phyloP scores from a whole-genome alignment of 345 rosid genomes.

The Hypericum androsaemum region DNA sequence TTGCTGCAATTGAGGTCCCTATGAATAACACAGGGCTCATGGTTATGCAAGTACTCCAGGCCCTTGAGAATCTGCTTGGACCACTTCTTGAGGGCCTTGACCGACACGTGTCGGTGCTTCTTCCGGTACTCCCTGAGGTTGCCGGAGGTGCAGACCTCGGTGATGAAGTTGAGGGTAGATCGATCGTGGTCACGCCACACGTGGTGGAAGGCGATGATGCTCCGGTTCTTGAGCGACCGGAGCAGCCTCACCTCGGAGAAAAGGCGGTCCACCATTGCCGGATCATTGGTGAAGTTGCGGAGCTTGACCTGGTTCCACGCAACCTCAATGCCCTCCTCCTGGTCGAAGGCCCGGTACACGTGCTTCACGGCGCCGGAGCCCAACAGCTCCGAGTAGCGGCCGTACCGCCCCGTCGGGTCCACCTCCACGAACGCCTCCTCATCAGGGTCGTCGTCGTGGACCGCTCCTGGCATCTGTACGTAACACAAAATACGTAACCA shows the following conservation, averaged over 20 bases:
- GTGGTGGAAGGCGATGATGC: conserved; percentile 48
- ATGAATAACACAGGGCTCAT: conserved; percentile 77
- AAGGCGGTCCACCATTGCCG: conserved; percentile 57
- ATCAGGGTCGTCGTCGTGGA: conserved; percentile 26
- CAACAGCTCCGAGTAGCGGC: conserved; percentile 54
- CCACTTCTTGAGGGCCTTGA: conserved; percentile 86
- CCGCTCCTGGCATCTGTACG: too few relatives aligned
- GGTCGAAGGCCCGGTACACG: conserved; percentile 88
- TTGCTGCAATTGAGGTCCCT: conserved; percentile 92
- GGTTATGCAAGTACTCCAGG: conserved; percentile 63
- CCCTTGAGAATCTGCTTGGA: conserved; percentile 74
- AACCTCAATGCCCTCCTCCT: conserved; percentile 84
- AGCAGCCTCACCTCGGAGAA: conserved; percentile 60
- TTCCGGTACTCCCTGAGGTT: conserved; percentile 73
- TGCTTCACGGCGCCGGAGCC: conserved; percentile 71
- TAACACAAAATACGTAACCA: too few relatives aligned
- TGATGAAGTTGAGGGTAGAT: conserved; percentile 63
- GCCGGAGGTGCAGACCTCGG: conserved; percentile 89
- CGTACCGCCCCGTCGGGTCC: conserved; percentile 74
- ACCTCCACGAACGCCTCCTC: conserved; percentile 59
- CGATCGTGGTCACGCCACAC: conserved; percentile 53
- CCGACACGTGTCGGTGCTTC: conserved; percentile 67
- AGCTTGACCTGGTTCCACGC: conserved; percentile 92
- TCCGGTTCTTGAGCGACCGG: conserved; percentile 35
- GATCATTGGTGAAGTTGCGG: conserved; percentile 42